Evolutionary conservation across 371 early-diverging fungal genomes (phyloP).

Genomic region (Blyttiomyces sp.): DNA sequence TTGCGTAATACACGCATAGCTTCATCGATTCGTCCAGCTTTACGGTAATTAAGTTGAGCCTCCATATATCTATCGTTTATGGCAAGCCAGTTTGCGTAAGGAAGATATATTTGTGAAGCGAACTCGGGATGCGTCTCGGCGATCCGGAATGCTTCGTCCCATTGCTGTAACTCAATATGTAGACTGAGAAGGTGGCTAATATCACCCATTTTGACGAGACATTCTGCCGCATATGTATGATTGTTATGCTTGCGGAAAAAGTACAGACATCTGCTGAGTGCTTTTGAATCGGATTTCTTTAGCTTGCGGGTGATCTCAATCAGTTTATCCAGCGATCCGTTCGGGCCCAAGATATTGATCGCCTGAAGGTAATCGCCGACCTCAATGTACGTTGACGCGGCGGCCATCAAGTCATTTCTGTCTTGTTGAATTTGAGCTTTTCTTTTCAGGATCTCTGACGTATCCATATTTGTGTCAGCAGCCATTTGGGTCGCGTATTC

Average conservation of each 20-base stretch:
- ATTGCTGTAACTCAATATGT: conserved; percentile 44
- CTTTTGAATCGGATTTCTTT: conserved; percentile 36
- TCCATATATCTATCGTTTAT: conserved; percentile 45
- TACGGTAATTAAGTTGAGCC: conserved; percentile 47
- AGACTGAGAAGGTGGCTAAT: conserved; percentile 35
- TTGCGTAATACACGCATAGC: conserved; percentile 44
- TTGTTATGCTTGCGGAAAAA: conserved; percentile 40
- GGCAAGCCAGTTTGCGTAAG: conserved; percentile 52
- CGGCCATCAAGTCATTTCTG: conserved; percentile 47
- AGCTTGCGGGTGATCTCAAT: conserved; percentile 43
- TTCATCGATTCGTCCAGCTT: conserved; percentile 45
- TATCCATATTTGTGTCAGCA: conserved; percentile 34
- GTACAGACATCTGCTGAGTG: conserved; percentile 38
- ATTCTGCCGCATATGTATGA: conserved; percentile 41
- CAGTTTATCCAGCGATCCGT: conserved; percentile 43
- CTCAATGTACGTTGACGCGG: conserved; percentile 50
- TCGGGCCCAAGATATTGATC: conserved; percentile 44
- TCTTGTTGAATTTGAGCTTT: conserved; percentile 51
- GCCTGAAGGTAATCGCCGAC: conserved; percentile 53
- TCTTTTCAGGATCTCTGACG: conserved; percentile 36
- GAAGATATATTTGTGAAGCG: conserved; percentile 34
- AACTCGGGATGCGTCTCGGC: conserved; percentile 45
- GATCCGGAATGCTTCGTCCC: conserved; percentile 53
- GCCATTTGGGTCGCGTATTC: conserved; percentile 51
- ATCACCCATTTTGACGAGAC: conserved; percentile 44